phyloP scores from a whole-genome alignment of 139 green algal genomes.

The Asterochloris sp. region DNA sequence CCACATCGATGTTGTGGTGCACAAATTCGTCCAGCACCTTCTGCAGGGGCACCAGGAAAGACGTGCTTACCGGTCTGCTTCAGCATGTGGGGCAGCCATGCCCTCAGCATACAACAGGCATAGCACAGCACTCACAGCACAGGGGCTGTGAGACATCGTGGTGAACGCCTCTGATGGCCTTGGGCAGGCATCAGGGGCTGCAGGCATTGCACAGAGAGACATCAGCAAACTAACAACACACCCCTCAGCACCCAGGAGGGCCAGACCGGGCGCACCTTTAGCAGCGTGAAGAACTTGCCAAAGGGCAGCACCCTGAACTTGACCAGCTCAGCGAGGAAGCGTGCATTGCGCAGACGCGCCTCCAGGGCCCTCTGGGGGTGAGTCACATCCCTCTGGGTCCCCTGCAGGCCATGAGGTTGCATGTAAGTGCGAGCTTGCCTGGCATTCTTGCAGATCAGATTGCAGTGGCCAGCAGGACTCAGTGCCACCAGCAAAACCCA shows the following conservation, averaged over 20 bases:
- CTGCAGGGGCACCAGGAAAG: slow-evolving; percentile 30
- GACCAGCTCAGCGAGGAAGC: slow-evolving; percentile 87
- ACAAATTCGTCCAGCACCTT: slow-evolving; percentile 86
- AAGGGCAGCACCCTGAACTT: slow-evolving; percentile 79
- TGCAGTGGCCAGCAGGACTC: no score
- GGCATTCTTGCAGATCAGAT: no score
- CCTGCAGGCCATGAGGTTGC: no score
- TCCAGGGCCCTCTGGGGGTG: slow-evolving; percentile 56
- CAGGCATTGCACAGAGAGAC: neutral
- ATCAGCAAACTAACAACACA: neutral
- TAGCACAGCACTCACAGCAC: no score
- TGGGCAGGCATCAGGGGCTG: neutral
- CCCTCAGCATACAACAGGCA: neutral
- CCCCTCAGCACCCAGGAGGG: neutral
- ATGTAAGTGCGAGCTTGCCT: no score
- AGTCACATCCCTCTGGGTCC: no score
- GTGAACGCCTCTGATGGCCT: neutral
- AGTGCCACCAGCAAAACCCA: no score
- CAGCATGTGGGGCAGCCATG: neutral
- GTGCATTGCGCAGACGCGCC: slow-evolving; percentile 64
- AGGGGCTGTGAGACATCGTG: no score
- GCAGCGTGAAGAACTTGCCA: slow-evolving; percentile 47
- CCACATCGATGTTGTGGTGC: slow-evolving; percentile 82
- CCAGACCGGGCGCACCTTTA: slow-evolving; percentile 39
- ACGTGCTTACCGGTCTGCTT: neutral